Conservation (phyloP, 192 early-diverging fungal genomes). For the Backusella parvicylindrica region DNA sequence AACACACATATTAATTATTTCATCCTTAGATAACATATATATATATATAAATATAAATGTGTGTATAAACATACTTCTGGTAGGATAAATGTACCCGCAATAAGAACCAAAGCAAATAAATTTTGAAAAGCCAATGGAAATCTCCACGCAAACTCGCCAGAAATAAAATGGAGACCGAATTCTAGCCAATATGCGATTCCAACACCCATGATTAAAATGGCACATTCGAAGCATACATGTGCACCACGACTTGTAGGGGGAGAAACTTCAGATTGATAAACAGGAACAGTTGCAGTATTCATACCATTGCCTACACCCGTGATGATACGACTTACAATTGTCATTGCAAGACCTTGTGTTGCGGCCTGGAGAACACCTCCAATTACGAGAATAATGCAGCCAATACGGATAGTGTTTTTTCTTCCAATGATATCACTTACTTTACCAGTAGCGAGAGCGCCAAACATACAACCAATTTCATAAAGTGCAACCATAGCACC, state of each 20-base stretch:
- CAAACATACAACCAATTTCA: constrained; percentile 30
- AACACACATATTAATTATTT: too few species aligned
- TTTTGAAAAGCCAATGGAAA: constrained; percentile 71
- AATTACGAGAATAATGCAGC: constrained; percentile 44
- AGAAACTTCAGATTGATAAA: constrained; percentile 49
- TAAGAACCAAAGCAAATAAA: constrained; percentile 58
- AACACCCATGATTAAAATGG: constrained; percentile 46
- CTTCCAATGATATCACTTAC: constrained; percentile 53
- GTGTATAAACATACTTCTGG: constrained; percentile 44
- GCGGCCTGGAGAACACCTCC: constrained; percentile 51
- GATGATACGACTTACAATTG: constrained; percentile 48
- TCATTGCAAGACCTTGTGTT: constrained; percentile 36
- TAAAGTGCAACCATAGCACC: constrained; percentile 45
- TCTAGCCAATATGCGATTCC: constrained; percentile 48
- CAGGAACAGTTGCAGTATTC: constrained; percentile 50
- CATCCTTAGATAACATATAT: too few species aligned
- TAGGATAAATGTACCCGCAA: constrained; percentile 60
- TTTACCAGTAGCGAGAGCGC: constrained; percentile 29
- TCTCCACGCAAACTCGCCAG: constrained; percentile 54
- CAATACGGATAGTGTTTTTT: constrained; percentile 39
- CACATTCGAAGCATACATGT: constrained; percentile 45
- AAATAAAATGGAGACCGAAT: constrained; percentile 30
- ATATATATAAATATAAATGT: too few species aligned
- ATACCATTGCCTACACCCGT: constrained; percentile 51
- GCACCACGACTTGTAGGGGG: constrained; percentile 52